Conservation (phyloP, 352 stramenopile genomes). For the Phytophthora europaea region DNA sequence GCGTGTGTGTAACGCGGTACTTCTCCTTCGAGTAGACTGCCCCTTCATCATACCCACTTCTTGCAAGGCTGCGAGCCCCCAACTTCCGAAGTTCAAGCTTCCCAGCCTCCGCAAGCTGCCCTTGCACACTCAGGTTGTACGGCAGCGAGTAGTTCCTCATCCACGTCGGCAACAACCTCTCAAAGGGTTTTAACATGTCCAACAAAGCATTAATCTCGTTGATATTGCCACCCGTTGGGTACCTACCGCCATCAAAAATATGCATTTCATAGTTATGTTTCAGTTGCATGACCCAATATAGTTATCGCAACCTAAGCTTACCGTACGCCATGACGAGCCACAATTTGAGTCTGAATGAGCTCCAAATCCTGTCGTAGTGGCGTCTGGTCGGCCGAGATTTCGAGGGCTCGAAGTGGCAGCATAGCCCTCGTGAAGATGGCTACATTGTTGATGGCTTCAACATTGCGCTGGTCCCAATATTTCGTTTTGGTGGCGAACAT, state of each 20-base stretch:
- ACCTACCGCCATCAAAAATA: constrained; percentile 31
- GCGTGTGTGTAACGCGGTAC: constrained; percentile 66
- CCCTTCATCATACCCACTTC: constrained; percentile 28
- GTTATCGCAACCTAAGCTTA: constrained; percentile 27
- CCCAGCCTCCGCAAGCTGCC: constrained; percentile 50
- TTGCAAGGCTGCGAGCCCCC: constrained; percentile 32
- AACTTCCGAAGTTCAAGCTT: constrained; percentile 51
- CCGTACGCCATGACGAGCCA: constrained; percentile 72
- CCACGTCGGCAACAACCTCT: constrained; percentile 54
- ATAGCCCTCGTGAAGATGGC: constrained; percentile 3
- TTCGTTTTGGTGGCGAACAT: constrained; percentile 68
- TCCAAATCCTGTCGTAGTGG: constrained; percentile 42
- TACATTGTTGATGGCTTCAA: background rate
- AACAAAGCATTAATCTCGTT: constrained; percentile 60
- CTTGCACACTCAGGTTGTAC: constrained; percentile 69
- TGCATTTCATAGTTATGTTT: too few relatives aligned
- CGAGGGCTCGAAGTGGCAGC: constrained; percentile 18
- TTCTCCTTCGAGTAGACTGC: constrained; percentile 45
- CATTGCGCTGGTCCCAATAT: constrained; percentile 61
- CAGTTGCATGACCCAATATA: background rate
- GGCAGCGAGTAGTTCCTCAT: constrained; percentile 71
- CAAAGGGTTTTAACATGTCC: constrained; percentile 49
- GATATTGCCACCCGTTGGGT: constrained; percentile 65
- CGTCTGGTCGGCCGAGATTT: background rate
- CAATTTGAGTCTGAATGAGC: constrained; percentile 68